Conservation (phyloP, 2,329 filamentous ascomycete genomes). For the Zymoseptoria tritici region DNA sequence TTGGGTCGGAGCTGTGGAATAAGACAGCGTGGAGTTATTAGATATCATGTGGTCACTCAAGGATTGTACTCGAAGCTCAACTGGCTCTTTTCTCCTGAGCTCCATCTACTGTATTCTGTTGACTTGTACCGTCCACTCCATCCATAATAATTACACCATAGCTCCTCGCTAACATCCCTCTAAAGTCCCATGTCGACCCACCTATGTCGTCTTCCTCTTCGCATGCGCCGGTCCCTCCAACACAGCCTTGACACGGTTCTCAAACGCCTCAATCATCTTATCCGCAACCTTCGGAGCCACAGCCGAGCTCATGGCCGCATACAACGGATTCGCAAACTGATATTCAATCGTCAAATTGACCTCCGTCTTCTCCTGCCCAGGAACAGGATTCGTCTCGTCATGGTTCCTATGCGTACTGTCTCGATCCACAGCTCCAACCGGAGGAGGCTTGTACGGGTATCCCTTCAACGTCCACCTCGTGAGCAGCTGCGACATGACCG, state of each 20-base stretch:
- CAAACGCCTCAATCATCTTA: slow-evolving; percentile 90
- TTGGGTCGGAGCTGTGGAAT: neutral
- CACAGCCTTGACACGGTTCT: slow-evolving; percentile 63
- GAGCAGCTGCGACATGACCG: slow-evolving; percentile 58
- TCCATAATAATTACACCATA: neutral
- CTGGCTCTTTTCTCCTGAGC: neutral
- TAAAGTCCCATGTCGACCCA: neutral
- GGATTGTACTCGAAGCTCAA: neutral
- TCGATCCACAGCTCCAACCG: slow-evolving; percentile 31
- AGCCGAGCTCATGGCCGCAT: slow-evolving; percentile 71
- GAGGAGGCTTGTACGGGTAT: slow-evolving; percentile 38
- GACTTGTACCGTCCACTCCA: neutral
- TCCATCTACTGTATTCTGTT: neutral
- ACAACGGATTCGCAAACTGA: slow-evolving; percentile 81
- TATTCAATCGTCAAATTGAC: slow-evolving; percentile 73
- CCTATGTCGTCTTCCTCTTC: neutral
- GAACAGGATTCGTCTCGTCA: slow-evolving; percentile 36
- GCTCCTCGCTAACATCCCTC: neutral
- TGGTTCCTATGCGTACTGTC: slow-evolving; percentile 22
- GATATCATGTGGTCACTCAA: neutral
- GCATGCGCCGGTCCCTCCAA: slow-evolving; percentile 21
- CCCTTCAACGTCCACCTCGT: slow-evolving; percentile 61
- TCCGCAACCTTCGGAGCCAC: slow-evolving; percentile 78
- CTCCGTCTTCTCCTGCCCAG: slow-evolving; percentile 51
- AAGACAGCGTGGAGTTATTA: neutral